Conservation (phyloP, 75 land plant species). For the Cryptomeria japonica region DNA sequence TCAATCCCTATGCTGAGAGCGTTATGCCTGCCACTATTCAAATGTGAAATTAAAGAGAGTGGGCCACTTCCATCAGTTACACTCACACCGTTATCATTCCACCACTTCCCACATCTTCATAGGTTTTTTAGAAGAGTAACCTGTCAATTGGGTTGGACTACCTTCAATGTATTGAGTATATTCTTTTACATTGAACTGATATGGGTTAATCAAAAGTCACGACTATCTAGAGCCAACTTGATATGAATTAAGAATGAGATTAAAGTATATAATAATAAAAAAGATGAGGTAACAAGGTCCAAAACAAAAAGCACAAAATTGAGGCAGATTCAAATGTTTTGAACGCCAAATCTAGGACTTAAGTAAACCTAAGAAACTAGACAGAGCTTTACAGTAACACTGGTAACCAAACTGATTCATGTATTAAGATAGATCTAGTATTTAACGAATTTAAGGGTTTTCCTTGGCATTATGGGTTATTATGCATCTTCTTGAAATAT, state of each 20-base stretch:
- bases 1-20: too few relatives aligned
- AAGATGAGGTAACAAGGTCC: not conserved
- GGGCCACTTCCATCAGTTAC: too few relatives aligned
- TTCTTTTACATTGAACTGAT: not conserved
- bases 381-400: not conserved
- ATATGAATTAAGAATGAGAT: not conserved
- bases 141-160: not conserved
- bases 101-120: too few relatives aligned
- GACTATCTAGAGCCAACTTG: not conserved
- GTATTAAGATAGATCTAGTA: too few relatives aligned
- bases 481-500: too few relatives aligned
- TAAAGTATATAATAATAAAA: not conserved
- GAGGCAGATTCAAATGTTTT: not conserved
- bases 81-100: too few relatives aligned
- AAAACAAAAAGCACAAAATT: not conserved
- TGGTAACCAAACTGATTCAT: not conserved
- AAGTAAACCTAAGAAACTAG: not conserved
- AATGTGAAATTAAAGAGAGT: too few relatives aligned
- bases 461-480: too few relatives aligned
- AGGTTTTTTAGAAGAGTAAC: conserved; percentile 2
- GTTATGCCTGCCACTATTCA: too few relatives aligned
- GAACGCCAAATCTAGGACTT: not conserved
- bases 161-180: not conserved
- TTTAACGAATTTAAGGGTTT: too few relatives aligned
- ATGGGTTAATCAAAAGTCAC: not conserved